These are phyloP conservation scores for Borealophlyctis nickersoniae DNA, from an alignment of 192 early-diverging fungal species.

Conservation along the genomic window DNA sequence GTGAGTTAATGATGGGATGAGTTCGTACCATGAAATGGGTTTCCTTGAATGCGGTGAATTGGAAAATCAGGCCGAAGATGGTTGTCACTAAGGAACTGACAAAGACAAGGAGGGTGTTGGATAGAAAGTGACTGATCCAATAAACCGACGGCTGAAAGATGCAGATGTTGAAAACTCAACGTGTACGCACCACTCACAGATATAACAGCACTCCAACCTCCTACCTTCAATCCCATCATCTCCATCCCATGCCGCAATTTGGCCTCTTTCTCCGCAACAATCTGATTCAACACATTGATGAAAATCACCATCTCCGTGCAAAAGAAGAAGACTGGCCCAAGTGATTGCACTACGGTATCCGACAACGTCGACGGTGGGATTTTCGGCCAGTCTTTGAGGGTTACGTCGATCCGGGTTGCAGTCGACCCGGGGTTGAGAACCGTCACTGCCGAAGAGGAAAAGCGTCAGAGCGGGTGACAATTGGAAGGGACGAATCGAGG, in stretches of 20 bases:
- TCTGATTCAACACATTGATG: slow-evolving; percentile 62
- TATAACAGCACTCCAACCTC: too few species aligned
- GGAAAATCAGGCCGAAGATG: slow-evolving; percentile 57
- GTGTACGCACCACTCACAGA: too few species aligned
- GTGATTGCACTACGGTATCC: slow-evolving; percentile 58
- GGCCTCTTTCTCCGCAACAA: slow-evolving; percentile 72
- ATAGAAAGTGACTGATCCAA: slow-evolving; percentile 65
- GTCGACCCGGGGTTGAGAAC: too few species aligned
- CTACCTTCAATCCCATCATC: slow-evolving; percentile 71
- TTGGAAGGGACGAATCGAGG: slow-evolving; percentile 9
- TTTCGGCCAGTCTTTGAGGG: slow-evolving; percentile 65
- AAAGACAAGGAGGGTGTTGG: slow-evolving; percentile 51
- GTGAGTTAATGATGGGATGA: background rate
- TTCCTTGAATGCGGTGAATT: slow-evolving; percentile 63
- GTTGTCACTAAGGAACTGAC: slow-evolving; percentile 58
- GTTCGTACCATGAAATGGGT: slow-evolving; percentile 45
- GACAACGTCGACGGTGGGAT: slow-evolving; percentile 49
- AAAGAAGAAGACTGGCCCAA: slow-evolving; percentile 58
- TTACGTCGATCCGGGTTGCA: slow-evolving; percentile 44
- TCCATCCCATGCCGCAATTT: slow-evolving; percentile 70
- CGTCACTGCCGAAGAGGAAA: too few species aligned
- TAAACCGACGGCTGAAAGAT: slow-evolving; percentile 54
- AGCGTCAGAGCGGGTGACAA: too few species aligned
- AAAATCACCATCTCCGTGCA: slow-evolving; percentile 61
- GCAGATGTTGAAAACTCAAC: too few species aligned